Conservation (phyloP, 1,284 basidiomycete species). For the Sphaerobolus stellatus region DNA sequence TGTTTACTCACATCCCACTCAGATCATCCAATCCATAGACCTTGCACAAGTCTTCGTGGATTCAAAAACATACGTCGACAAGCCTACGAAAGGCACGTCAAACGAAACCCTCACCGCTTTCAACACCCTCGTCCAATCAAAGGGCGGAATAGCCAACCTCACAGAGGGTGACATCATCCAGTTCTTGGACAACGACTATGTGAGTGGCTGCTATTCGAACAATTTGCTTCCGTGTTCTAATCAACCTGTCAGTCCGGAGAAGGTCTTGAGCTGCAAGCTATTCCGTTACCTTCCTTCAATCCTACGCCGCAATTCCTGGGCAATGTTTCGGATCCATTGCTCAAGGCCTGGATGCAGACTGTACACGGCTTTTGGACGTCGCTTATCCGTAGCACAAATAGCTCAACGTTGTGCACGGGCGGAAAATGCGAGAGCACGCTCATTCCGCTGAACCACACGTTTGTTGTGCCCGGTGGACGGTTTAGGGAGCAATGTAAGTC, state of each 20-base stretch:
- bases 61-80: constrained; percentile 90
- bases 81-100: constrained; percentile 70
- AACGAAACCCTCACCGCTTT: constrained; percentile 74
- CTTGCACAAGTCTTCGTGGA: constrained; percentile 75
- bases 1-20: not conserved
- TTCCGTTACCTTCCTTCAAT: constrained; percentile 62
- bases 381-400: constrained; percentile 75
- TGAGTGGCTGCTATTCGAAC: constrained; percentile 18
- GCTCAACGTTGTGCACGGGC: constrained; percentile 62
- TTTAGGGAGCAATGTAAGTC: constrained; percentile 68
- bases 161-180: constrained; percentile 62
- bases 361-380: constrained; percentile 85
- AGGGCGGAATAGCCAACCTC: constrained; percentile 32
- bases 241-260: constrained; percentile 54
- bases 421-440: constrained; percentile 75
- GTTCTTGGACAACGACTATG: constrained; percentile 79
- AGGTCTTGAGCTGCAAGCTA: constrained; percentile 76
- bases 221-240: not conserved
- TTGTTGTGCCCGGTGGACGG: constrained; percentile 83
- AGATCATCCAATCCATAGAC: constrained; percentile 86
- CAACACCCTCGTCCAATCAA: constrained; percentile 48
- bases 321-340: constrained; percentile 70
- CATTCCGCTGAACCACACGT: constrained; percentile 87
- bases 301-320: constrained; percentile 66
- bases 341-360: constrained; percentile 70